Base-by-base conservation (phyloP, 2,329 filamentous ascomycete genomes). In the Fusarium torreyae region DNA sequence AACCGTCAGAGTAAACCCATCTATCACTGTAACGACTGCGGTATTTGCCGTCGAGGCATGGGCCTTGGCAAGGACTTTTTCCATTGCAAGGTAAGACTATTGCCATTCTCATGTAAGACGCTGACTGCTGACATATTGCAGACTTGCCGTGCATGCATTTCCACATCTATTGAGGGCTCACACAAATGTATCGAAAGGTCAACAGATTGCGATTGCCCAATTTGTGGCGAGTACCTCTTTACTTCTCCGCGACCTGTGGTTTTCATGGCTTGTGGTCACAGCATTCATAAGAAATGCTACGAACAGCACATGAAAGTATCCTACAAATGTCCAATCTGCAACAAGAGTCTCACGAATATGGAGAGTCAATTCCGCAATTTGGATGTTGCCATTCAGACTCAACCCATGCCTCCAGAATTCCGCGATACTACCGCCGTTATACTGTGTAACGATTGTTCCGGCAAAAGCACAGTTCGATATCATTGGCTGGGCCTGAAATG, bases 401-500 rank as follows among this genome's bases (percentile, higher is more conserved):
- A 99, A 77, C 96, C 96, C 3, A 98, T 99, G 94, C 96, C 96
- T 0, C 81, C 86, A 7, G 92, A 97, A 68, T 97, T 94, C 74
- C 86, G 84, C 64, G 89, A 94, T 73, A 94, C 93, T 7, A 90
- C 90, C 66, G 95, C 94, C 15, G 88, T 94, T 68, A 89, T 98
- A 50, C 89, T 94, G 66, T 99, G 96, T 80, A 98, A 99, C 77
- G 96, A 99, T 81, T 99, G 96, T 80, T 93, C 91, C 45, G 92
- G 92, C 14, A 94, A 94, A 77, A 94, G 92, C 65, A 92, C 92
- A 22, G 94, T 96, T 22, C 87, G 88, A 31, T 99, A 97, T 77
- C 96, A 99, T 80, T 99, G 96, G 94, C 84, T 98, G 6, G 96
- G 96, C 1, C 84, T 97, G 45, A 97, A 97, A 79, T 99, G 96